Base-by-base conservation (phyloP, 345 rosid genomes). In the Limnanthes douglasii region DNA sequence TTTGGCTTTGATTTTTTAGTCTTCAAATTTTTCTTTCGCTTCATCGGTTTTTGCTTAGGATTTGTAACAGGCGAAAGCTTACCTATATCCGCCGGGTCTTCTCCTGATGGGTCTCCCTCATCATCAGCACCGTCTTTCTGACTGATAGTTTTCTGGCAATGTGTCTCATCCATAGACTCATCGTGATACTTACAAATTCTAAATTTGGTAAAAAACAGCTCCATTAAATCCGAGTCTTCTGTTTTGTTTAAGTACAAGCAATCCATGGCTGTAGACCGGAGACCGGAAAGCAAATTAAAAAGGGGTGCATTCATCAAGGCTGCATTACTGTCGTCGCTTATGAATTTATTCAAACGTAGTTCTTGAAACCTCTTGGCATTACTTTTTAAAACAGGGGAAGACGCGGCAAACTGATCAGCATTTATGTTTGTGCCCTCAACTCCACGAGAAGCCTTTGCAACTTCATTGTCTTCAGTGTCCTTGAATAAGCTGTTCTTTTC, bases 191-290 rank as follows among this genome's bases (percentile, higher is more conserved):
- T 48, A 0, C 74, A 78, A 39, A 71, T 79, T 65, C 97, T 73
- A 51, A 75, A 79, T 59, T 55, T 75, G 48, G 90, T 69, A 60
- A 82, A 76, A 66, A 88, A 73, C 90, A 85, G 72, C 42, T 68
- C 88, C n/a, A 43, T 26, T 10, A 51, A 31, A 37, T 62, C 63
- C 18, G 66, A 58, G 32, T 66, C 58, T 31, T 54, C 48, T 24
- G 44, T 69, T 54, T 57, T 65, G 15, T 37, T 55, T n/a, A 69
- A 54, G 50, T 54, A 48, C 30, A 26, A 42, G 34, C 63, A 62
- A 54, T 66, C 73, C 36, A 70, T 64, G 39, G 95, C 93, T 9
- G 66, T 34, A 19, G 24, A 48, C 32, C 49, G 48, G 27, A 88
- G 83, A 47, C 66, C 69, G 2, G 75, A 54, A 21, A 83, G 69